These are phyloP conservation scores for Friedmanniomyces endolithicus DNA, from an alignment of 495 filamentous ascomycete genomes.

Conservation along the genomic window DNA sequence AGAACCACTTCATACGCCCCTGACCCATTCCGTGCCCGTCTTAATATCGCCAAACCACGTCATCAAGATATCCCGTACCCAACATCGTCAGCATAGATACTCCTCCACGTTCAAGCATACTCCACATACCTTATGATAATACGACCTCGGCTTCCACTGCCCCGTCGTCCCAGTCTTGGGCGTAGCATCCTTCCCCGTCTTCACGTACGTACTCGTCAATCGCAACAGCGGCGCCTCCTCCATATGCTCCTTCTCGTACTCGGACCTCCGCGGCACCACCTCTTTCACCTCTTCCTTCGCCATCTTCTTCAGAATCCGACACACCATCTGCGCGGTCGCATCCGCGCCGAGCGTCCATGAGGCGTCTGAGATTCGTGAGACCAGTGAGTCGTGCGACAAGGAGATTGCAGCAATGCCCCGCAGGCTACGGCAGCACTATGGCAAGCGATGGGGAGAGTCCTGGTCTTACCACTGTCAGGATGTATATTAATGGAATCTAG, in stretches of 20 bases:
- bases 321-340: slow-evolving; percentile 37
- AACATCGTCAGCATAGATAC: no score
- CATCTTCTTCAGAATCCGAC: slow-evolving; percentile 35
- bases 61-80: slow-evolving; percentile 1
- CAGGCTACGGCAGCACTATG: no score
- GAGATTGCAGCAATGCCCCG: no score
- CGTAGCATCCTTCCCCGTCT: slow-evolving; percentile 28
- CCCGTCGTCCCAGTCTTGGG: slow-evolving; percentile 38
- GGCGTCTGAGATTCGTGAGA: no score
- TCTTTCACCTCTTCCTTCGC: slow-evolving; percentile 29
- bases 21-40: slow-evolving; percentile 24
- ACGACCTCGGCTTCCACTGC: slow-evolving; percentile 44
- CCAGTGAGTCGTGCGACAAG: no score
- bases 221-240: slow-evolving; percentile 33
- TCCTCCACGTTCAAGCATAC: no score
- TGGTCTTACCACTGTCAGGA: no score
- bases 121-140: slow-evolving; percentile 37
- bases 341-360: slow-evolving; percentile 52
- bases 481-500: no score
- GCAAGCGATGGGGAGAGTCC: no score
- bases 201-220: slow-evolving; percentile 42
- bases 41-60: slow-evolving; percentile 39
- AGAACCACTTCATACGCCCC: neutral
- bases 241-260: slow-evolving; percentile 22
- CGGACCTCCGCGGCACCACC: slow-evolving; percentile 23